Percentiles rank a stretch among this genome's conserved stretches.
Evolutionary conservation across 148 eudicot species (phyloP).

Genomic region (Dianthus caryophyllus): DNA sequence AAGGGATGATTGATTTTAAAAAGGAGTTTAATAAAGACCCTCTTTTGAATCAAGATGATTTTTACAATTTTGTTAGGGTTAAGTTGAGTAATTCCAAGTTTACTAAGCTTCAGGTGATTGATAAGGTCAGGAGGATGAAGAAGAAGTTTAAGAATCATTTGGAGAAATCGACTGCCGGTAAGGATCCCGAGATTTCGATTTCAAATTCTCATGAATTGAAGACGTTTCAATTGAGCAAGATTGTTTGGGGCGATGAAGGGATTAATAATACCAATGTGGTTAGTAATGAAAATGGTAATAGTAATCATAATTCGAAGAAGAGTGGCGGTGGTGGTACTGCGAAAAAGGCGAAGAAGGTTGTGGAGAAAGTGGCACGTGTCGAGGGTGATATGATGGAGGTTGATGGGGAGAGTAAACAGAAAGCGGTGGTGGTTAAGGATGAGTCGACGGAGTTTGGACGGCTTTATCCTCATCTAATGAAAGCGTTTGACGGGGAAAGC

Average conservation of each 20-base stretch:
- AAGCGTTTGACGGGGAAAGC: neutral
- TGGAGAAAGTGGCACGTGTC: slow-evolving; percentile 19
- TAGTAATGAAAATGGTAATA: neutral
- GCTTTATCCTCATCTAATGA: slow-evolving; percentile 21
- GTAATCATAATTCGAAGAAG: neutral
- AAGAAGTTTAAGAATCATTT: slow-evolving; percentile 38
- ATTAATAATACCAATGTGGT: slow-evolving; percentile 3
- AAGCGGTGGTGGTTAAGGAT: neutral
- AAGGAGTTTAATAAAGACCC: slow-evolving; percentile 28
- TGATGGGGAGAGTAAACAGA: slow-evolving; percentile 8
- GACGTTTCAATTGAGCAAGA: slow-evolving; percentile 38
- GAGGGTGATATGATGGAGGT: neutral
- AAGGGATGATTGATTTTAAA: slow-evolving; percentile 41
- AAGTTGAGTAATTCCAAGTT: slow-evolving; percentile 26
- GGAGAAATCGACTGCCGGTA: slow-evolving; percentile 29
- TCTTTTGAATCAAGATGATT: slow-evolving; percentile 21
- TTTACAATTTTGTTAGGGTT: slow-evolving; percentile 31
- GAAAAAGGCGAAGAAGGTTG: slow-evolving; percentile 11
- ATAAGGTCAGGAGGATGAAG: slow-evolving; percentile 51
- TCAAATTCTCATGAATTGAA: slow-evolving; percentile 44
- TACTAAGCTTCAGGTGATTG: slow-evolving; percentile 36
- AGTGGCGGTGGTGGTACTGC: neutral
- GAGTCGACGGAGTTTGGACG: slow-evolving; percentile 17
- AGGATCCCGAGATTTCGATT: slow-evolving; percentile 37
- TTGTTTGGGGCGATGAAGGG: slow-evolving; percentile 41